phyloP scores from a whole-genome alignment of 768 basidiomycete genomes.

The Filobasidium floriforme region DNA sequence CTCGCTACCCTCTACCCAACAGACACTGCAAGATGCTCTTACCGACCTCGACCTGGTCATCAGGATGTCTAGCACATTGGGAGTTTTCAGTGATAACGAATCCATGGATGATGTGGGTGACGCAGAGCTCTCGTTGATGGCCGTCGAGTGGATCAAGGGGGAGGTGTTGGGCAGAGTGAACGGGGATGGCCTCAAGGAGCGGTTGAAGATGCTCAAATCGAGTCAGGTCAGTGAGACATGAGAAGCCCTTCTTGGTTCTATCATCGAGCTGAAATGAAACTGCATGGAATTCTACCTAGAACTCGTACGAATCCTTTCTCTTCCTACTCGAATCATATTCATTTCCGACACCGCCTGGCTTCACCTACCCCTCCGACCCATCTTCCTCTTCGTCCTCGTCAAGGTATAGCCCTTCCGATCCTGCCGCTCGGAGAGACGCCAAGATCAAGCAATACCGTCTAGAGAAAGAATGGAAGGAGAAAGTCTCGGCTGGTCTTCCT shows the following conservation, averaged over 20 bases:
- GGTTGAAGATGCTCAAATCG: conserved; percentile 31
- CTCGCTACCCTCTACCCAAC: conserved; percentile 28
- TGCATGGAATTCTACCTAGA: conserved; percentile 21
- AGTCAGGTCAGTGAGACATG: conserved; percentile 34
- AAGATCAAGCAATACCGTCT: conserved; percentile 86
- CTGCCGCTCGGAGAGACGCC: conserved; percentile 64
- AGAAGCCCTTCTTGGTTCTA: background rate
- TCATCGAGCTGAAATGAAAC: background rate
- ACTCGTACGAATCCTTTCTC: conserved; percentile 31
- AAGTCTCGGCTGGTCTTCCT: conserved; percentile 56
- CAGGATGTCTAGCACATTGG: conserved; percentile 38
- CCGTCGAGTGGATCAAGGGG: conserved; percentile 37
- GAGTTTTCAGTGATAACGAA: conserved; percentile 46
- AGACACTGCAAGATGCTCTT: conserved; percentile 26
- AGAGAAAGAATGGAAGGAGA: conserved; percentile 68
- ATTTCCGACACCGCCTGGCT: conserved; percentile 14
- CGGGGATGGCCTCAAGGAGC: conserved; percentile 31
- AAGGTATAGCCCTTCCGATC: conserved; percentile 48
- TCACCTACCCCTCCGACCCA: conserved; percentile 1
- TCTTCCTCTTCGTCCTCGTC: conserved; percentile 5
- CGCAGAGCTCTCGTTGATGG: conserved; percentile 42
- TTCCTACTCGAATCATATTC: conserved; percentile 35
- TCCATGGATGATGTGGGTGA: conserved; percentile 40
- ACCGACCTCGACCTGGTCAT: conserved; percentile 35
- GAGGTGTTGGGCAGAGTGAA: conserved; percentile 37